Evolutionary conservation across 192 early-diverging fungal species (phyloP).

Genomic region (Umbelopsis sp.): DNA sequence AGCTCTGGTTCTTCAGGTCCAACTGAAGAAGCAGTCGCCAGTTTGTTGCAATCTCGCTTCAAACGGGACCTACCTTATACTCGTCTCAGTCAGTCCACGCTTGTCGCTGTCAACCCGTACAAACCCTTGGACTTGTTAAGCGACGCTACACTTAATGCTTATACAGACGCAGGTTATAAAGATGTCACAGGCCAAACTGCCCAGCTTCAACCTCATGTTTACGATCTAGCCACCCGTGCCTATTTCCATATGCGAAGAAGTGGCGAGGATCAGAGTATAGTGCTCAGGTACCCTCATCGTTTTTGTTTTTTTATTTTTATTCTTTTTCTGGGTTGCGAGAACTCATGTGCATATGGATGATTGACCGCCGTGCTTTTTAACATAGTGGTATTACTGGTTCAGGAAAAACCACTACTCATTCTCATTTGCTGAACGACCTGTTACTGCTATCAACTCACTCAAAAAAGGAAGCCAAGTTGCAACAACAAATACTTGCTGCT

Average conservation of each 20-base stretch:
- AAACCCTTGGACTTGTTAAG: slow-evolving; percentile 48
- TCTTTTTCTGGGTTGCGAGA: neutral
- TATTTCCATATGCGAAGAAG: slow-evolving; percentile 74
- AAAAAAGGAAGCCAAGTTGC: slow-evolving; percentile 75
- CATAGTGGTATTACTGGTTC: slow-evolving; percentile 82
- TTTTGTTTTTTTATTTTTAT: slow-evolving; percentile 9
- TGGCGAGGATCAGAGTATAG: slow-evolving; percentile 71
- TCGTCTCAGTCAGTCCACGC: slow-evolving; percentile 48
- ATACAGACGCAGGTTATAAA: slow-evolving; percentile 59
- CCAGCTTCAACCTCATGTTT: slow-evolving; percentile 62
- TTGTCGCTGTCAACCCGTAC: slow-evolving; percentile 59
- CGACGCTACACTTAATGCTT: slow-evolving; percentile 52
- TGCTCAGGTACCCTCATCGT: slow-evolving; percentile 56
- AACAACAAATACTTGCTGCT: slow-evolving; percentile 69
- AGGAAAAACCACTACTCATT: slow-evolving; percentile 78
- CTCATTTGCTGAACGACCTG: slow-evolving; percentile 74
- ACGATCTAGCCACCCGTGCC: slow-evolving; percentile 65
- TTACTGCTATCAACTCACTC: slow-evolving; percentile 74
- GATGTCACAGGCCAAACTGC: slow-evolving; percentile 32
- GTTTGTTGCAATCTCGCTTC: slow-evolving; percentile 44
- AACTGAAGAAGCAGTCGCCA: slow-evolving; percentile 50
- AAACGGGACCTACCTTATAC: slow-evolving; percentile 58
- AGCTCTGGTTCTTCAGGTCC: slow-evolving; percentile 18
- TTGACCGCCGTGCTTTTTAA: neutral
- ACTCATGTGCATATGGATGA: neutral